Evolutionary conservation across 257 asterid genomes (phyloP), one percentile per base, ranked within the genome.

Genomic region (Thymus mandschuricus): DNA sequence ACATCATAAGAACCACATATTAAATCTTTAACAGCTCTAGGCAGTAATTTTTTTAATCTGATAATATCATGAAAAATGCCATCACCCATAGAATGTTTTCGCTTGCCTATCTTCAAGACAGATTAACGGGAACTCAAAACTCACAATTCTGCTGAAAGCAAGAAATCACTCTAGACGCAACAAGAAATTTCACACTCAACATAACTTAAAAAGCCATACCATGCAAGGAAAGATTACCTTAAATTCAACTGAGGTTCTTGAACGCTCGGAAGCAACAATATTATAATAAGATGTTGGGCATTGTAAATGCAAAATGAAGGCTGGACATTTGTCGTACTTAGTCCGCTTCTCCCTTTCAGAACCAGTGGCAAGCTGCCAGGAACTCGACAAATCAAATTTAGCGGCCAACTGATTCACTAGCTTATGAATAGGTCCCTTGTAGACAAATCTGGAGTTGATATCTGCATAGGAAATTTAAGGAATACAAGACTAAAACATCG

Each of bases 371-470:
- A 44, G 79, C 85, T 70, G 81, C 77, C 85, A 78, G 50, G 78
- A 41, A 79, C 63, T 80, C 62, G 49, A 70, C 54, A 38, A 59
- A 76, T 75, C 89, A 85, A 85, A 85, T 64, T 82, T 79, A 59
- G 80, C 81, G 64, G 97, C 96, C 85, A 93, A 67, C 71, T 84
- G 86, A 79, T 93, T 93, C 81, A 93, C 75, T 81, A 91, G 79
- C 77, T 89, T 91, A 80, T 93, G 97, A 74, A 93, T 87, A 61
- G 87, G 96, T 75, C 98, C 98, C 77, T 85, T 91, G 87, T 80
- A 73, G 75, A 94, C 78, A 82, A 91, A 89, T 85, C 97, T 91
- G 61, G 97, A 94, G 84, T 94, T 94, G 83, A 94, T 84, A 78
- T 94, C 99, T 93, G 82, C 73, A 55, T 67, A 51, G 54, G 50